Evolutionary conservation across 352 stramenopile species (phyloP), one percentile per base, ranked within the genome.

Genomic region (Phytophthora cajani): DNA sequence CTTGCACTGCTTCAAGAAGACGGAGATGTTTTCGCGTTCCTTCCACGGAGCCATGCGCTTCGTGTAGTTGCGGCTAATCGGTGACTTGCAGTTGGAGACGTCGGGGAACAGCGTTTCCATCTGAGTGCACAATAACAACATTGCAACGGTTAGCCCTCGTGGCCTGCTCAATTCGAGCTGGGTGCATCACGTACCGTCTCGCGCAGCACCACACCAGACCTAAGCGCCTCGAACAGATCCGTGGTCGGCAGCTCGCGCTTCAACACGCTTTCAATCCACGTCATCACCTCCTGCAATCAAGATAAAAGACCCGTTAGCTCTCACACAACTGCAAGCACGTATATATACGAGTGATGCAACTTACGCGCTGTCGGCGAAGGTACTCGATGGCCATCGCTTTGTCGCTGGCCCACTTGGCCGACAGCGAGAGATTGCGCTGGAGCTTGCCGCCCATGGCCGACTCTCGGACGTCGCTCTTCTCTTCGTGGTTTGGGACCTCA

Each of bases 1-100:
- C 72, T 92, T 90, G 81, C 86, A 95, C 32, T 92, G 86, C 60
- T 88, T 81, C 49, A 95, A 78, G 60, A 94, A 95, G 32, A 95
- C 77, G 0, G 85, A 89, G 49, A 94, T 95, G 58, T 95, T 94
- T 60, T 95, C 88, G 4, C 88, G 75, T 61, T 95, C 88, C 60
- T 94, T 95, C 88, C 88, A 95, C 33, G 88, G 86, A 30, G 88
- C 88, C 85, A 94, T 90, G 30, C 74, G 76, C 33, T 69, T 69
- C 27, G 75, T 84, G 77, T 94, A 95, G 6, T 80, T 89, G 21
- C 88, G 85, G 40, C 82, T 93, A 72, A 92, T 93, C 0, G 84
- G 86, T n/a, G 82, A 91, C 30, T 80, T 77, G 16, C 76, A 82
- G 44, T 84, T 79, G 33, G 72, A 81, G 14, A 63, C 62, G 9